These are phyloP conservation scores for Melampsora occidentalis DNA, from an alignment of 1,284 basidiomycete genomes.

Conservation along the genomic window DNA sequence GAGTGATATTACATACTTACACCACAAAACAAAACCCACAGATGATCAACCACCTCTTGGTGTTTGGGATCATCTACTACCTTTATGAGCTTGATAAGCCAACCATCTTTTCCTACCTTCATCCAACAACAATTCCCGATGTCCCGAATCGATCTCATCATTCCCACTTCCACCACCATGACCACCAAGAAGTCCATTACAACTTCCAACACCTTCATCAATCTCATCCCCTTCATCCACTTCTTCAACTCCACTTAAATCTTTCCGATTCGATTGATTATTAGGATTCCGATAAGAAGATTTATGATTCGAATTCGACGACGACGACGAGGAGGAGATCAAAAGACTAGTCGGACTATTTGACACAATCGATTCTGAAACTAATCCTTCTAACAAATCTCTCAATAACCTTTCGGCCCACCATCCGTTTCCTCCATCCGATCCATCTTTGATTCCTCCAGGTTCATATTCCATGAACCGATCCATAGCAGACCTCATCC, in stretches of 20 bases:
- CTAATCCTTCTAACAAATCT: conserved; percentile 40
- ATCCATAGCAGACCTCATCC: conserved; percentile 5
- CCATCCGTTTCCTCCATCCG: conserved; percentile 28
- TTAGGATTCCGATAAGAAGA: background rate
- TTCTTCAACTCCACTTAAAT: background rate
- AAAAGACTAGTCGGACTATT: conserved; percentile 5
- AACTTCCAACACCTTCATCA: no score
- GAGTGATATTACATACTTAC: no score
- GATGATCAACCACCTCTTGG: no score
- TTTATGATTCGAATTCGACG: background rate
- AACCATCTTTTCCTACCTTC: conserved; percentile 30
- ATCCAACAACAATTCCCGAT: conserved; percentile 19
- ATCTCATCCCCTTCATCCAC: no score
- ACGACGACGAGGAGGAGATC: no score
- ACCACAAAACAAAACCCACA: no score
- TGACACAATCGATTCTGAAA: conserved; percentile 33
- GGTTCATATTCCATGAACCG: conserved; percentile 34
- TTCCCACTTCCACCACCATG: background rate
- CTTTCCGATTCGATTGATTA: no score
- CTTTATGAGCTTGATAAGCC: conserved; percentile 21
- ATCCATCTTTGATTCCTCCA: conserved; percentile 21
- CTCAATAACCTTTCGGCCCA: conserved; percentile 37
- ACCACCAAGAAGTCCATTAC: background rate
- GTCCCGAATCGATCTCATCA: background rate
- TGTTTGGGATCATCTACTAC: background rate